A percentile compares a stretch with the other conserved stretches of the same genome.
Evolutionary conservation across 352 stramenopile species (phyloP).

Genomic region (Phytophthora sp.): DNA sequence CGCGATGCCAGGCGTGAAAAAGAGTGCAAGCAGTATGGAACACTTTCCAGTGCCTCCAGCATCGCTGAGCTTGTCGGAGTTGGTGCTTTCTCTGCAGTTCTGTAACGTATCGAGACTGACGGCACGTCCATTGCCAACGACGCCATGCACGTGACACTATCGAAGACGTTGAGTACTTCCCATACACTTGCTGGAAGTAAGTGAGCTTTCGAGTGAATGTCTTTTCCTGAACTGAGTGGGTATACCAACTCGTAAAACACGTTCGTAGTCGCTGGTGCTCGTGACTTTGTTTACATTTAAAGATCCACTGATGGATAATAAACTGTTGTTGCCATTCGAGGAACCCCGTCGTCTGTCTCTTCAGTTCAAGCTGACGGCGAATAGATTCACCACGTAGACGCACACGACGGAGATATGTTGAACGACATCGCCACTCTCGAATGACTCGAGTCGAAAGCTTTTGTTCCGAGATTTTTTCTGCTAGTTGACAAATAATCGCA

Average conservation of each 20-base stretch:
- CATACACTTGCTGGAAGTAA: conserved; percentile 49
- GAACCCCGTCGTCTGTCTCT: conserved; percentile 10
- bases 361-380: conserved; percentile 6
- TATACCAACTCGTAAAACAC: conserved; percentile 28
- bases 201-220: conserved; percentile 38
- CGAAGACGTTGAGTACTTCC: conserved; percentile 39
- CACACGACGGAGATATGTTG: conserved; percentile 4
- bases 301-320: conserved; percentile 8
- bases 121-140: conserved; percentile 36
- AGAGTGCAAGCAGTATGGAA: conserved; percentile 31
- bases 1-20: conserved; percentile 33
- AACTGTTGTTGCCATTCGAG: conserved; percentile 21
- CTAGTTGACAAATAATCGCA: conserved; percentile 25
- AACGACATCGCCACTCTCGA: conserved; percentile 24
- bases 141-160: conserved; percentile 32
- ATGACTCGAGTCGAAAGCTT: conserved; percentile 32
- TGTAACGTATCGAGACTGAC: conserved; percentile 2
- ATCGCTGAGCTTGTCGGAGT: background rate
- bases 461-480: conserved; percentile 23
- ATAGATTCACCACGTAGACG: conserved; percentile 20
- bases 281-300: conserved; percentile 5
- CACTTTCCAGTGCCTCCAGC: conserved; percentile 35
- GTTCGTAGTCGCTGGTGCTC: background rate
- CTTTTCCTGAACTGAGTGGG: conserved; percentile 8
- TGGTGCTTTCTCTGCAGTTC: conserved; percentile 14